Conservation (phyloP, 768 basidiomycete genomes). For the Hemileccinum rubropunctum region DNA sequence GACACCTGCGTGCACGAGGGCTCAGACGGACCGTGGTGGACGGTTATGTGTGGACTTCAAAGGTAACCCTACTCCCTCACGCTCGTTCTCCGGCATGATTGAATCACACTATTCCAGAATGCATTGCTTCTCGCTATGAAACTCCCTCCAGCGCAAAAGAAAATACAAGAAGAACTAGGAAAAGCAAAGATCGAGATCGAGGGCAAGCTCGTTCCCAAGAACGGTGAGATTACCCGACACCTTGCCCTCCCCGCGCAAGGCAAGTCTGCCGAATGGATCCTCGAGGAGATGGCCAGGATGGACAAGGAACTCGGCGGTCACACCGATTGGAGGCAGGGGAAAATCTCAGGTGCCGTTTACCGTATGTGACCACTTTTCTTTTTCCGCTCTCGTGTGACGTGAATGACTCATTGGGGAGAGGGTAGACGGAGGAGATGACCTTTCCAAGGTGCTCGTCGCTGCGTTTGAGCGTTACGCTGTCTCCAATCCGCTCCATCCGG, state of each 20-base stretch:
- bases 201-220: conserved; percentile 63
- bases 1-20: conserved; percentile 40
- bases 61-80: conserved; percentile 8
- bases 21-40: conserved; percentile 25
- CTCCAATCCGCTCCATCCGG: conserved; percentile 90
- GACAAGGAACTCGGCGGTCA: conserved; percentile 50
- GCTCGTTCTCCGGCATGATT: background rate
- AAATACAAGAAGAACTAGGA: conserved; percentile 61
- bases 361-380: conserved; percentile 46
- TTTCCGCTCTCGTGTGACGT: background rate
- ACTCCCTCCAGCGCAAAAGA: conserved; percentile 56
- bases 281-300: conserved; percentile 78
- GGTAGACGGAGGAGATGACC: conserved; percentile 78
- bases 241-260: conserved; percentile 65
- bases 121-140: conserved; percentile 56
- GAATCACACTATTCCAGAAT: conserved; percentile 35
- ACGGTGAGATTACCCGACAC: conserved; percentile 59
- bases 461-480: conserved; percentile 82
- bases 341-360: conserved; percentile 83
- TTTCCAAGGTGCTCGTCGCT: conserved; percentile 72
- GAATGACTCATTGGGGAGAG: background rate
- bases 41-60: conserved; percentile 27
- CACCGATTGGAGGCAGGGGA: conserved; percentile 64
- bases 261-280: conserved; percentile 67
- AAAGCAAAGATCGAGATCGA: conserved; percentile 66